These are phyloP conservation scores for Arthroderma uncinatum DNA, from an alignment of 2,329 filamentous ascomycete species.

Conservation along the genomic window DNA sequence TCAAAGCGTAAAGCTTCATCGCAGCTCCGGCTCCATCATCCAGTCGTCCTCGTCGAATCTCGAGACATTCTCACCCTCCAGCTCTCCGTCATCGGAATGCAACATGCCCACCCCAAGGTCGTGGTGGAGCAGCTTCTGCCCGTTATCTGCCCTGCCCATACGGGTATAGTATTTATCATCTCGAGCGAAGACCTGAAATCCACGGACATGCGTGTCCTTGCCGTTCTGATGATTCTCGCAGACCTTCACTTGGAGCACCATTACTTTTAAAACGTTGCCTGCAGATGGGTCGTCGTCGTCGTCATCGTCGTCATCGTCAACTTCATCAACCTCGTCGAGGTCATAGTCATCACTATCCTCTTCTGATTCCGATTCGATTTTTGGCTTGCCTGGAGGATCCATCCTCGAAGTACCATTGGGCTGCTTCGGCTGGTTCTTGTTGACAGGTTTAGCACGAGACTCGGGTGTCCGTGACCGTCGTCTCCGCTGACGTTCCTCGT, in stretches of 20 bases:
- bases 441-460: too few relatives aligned
- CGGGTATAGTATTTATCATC: constrained; percentile 30
- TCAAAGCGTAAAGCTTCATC: too few relatives aligned
- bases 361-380: background rate
- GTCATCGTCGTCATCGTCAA: constrained; percentile 19
- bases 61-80: background rate
- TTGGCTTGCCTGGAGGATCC: too few relatives aligned
- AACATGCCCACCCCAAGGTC: constrained; percentile 13
- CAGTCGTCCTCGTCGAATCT: constrained; percentile 37
- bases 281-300: constrained; percentile 36
- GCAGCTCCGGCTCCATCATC: constrained; percentile 41
- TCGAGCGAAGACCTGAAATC: constrained; percentile 69
- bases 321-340: constrained; percentile 21
- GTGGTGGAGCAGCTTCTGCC: constrained; percentile 11
- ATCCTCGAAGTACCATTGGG: too few relatives aligned
- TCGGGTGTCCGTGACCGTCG: background rate
- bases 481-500: background rate
- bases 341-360: constrained; percentile 14
- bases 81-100: background rate
- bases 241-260: constrained; percentile 80
- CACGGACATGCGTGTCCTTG: constrained; percentile 94
- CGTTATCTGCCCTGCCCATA: constrained; percentile 11
- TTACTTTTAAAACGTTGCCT: constrained; percentile 69
- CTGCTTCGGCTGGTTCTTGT: too few relatives aligned
- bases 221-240: constrained; percentile 98